Conservation (phyloP, 441 rosid genomes). For the Aquilaria agallochum region DNA sequence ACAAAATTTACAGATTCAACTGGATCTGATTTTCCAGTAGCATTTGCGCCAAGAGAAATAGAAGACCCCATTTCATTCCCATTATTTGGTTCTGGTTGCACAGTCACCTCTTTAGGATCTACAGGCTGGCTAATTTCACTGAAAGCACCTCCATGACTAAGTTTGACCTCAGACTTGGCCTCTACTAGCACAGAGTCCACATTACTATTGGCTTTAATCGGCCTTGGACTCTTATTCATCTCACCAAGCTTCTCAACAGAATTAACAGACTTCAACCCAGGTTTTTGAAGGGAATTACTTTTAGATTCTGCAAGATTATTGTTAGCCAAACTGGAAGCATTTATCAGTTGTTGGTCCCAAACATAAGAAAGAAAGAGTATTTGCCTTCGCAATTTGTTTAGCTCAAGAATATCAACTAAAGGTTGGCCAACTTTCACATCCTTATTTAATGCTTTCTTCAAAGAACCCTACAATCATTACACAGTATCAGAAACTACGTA, state of each 20-base stretch:
- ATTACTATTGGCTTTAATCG: conserved; percentile 30
- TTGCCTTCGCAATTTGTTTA: conserved; percentile 57
- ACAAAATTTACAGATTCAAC: conserved; percentile 42
- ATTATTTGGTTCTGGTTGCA: conserved; percentile 22
- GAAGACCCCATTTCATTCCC: conserved; percentile 32
- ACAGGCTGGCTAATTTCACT: conserved; percentile 20
- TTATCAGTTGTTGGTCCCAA: conserved; percentile 66
- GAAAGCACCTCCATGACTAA: conserved; percentile 31
- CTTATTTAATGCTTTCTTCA: conserved; percentile 32
- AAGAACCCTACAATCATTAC: conserved; percentile 38
- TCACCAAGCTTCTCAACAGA: conserved; percentile 37
- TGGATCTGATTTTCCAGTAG: conserved; percentile 29
- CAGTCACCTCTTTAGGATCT: conserved; percentile 26
- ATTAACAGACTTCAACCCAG: conserved; percentile 33
- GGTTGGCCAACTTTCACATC: conserved; percentile 38
- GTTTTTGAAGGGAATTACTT: conserved; percentile 34
- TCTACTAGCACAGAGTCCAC: conserved; percentile 31
- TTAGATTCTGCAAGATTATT: conserved; percentile 27
- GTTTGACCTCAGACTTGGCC: conserved; percentile 27
- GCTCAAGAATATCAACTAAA: conserved; percentile 62
- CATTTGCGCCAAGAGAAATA: conserved; percentile 30
- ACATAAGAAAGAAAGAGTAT: conserved; percentile 53
- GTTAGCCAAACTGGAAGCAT: conserved; percentile 33
- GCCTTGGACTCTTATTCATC: conserved; percentile 24
- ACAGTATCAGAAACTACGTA: neutral